phyloP scores from a whole-genome alignment of 192 early-diverging fungal genomes.

The Pilobolus umbonatus region DNA sequence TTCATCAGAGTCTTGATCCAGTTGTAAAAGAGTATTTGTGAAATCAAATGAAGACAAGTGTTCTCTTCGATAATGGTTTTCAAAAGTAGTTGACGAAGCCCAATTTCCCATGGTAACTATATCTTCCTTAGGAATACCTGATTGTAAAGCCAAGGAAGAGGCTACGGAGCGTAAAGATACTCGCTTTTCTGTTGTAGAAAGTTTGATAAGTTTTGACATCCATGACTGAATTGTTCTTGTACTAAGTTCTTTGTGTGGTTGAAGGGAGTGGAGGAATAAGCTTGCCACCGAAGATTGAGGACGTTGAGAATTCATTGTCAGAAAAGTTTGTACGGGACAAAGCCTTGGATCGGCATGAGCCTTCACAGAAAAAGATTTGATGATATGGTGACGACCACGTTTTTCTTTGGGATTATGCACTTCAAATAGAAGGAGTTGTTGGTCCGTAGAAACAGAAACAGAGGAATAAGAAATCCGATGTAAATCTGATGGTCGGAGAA shows the following conservation, averaged over 20 bases:
- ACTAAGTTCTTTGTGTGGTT: background rate
- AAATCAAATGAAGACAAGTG: background rate
- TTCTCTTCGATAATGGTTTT: slow-evolving; percentile 4
- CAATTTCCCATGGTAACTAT: slow-evolving; percentile 6
- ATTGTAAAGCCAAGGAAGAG: background rate
- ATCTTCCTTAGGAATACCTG: background rate
- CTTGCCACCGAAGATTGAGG: background rate
- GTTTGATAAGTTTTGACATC: slow-evolving; percentile 9
- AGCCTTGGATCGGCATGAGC: background rate
- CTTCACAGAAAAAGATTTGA: background rate
- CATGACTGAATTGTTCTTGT: background rate
- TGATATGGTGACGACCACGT: background rate
- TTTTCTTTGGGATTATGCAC: slow-evolving; percentile 10
- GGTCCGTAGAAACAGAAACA: background rate
- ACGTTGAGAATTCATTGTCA: background rate
- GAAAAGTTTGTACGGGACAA: background rate
- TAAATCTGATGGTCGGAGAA: slow-evolving; percentile 9
- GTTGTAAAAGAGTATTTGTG: background rate
- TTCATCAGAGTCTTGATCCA: background rate
- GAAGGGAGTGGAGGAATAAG: background rate
- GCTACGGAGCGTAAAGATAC: background rate
- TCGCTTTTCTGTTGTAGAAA: background rate
- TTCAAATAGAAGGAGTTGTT: background rate
- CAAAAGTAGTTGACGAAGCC: background rate
- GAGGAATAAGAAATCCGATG: background rate